Evolutionary conservation across 2,329 filamentous ascomycete genomes (phyloP), one percentile per base, ranked within the genome.

Genomic region (Colletotrichum camelliae): DNA sequence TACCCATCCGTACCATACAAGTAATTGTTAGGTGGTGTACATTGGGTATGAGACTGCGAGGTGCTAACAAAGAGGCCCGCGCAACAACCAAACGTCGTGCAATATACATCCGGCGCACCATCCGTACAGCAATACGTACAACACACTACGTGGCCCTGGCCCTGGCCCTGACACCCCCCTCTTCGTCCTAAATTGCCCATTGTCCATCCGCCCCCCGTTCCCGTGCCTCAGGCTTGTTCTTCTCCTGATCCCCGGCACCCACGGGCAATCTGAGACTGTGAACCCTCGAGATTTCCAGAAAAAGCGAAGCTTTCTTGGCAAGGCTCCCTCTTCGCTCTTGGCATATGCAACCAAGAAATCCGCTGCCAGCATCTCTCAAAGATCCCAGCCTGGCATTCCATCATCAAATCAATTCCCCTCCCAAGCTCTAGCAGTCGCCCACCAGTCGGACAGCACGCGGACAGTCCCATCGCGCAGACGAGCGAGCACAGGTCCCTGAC

Each of bases 261-360:
- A 74, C 74, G 73, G 74, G 74, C 74, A 76, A 76, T 75, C 74
- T 76, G 74, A 76, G 74, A 76, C 74, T 75, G 74, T 74, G 74
- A 75, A 70, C 65, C 74, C 74, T 76, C 74, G 60, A 74, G 65
- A 74, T 76, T 73, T 76, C 71, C 71, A 76, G 74, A 74, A 77
- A 77, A 70, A 71, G 74, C 76, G 76, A 78, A 77, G 76, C 76
- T 77, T 77, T 77, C 77, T 78, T 78, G 77, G 77, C 77, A 77
- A 74, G 77, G 70, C 74, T 77, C 70, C 68, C 77, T 77, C 73
- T 68, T 77, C 65, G 64, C 65, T 77, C 77, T 78, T 78, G 77
- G 77, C 77, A 78, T 77, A 77, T 78, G 77, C 77, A 78, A 74
- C 76, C 73, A 76, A 76, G 77, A 74, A 74, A 67, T 70, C 65